phyloP scores from a whole-genome alignment of 192 early-diverging fungal genomes.

The Lunasporangiospora selenospora region DNA sequence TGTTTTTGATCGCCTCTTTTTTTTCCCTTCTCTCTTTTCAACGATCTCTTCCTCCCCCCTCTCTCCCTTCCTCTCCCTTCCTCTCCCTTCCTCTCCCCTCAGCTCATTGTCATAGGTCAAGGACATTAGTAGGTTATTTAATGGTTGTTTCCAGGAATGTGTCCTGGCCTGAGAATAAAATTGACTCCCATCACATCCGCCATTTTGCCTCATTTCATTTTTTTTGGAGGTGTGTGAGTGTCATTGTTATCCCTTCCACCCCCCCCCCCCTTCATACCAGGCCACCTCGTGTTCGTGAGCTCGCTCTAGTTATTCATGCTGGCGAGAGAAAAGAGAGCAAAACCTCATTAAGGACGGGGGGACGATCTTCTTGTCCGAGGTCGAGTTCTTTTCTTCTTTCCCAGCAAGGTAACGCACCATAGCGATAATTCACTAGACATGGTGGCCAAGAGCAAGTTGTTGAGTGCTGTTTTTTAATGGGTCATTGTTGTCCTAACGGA shows the following conservation, averaged over 20 bases:
- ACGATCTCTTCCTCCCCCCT: background rate
- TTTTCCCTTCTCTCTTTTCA: background rate
- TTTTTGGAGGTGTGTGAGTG: too few relatives aligned
- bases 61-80: background rate
- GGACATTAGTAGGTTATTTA: too few relatives aligned
- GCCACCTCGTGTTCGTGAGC: slow-evolving; percentile 48
- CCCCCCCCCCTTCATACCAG: slow-evolving; percentile 1
- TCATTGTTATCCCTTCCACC: too few relatives aligned
- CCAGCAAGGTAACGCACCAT: too few relatives aligned
- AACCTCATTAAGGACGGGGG: slow-evolving; percentile 27
- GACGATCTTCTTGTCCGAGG: slow-evolving; percentile 46
- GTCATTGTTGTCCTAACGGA: too few relatives aligned
- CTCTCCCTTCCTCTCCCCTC: slow-evolving; percentile 6
- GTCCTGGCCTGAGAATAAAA: too few relatives aligned
- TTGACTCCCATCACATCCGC: too few relatives aligned
- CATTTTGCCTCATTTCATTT: too few relatives aligned
- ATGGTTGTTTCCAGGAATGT: too few relatives aligned
- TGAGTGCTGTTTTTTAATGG: too few relatives aligned
- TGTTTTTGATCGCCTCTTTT: background rate
- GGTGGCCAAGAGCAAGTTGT: slow-evolving; percentile 48
- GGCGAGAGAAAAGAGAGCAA: too few relatives aligned
- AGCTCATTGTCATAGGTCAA: slow-evolving; percentile 43
- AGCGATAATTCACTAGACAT: slow-evolving; percentile 49
- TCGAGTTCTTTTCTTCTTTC: slow-evolving; percentile 42
- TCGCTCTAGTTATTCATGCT: slow-evolving; percentile 25